These are phyloP conservation scores for Suillus occidentalis DNA, from an alignment of 768 basidiomycete species.

Conservation along the genomic window DNA sequence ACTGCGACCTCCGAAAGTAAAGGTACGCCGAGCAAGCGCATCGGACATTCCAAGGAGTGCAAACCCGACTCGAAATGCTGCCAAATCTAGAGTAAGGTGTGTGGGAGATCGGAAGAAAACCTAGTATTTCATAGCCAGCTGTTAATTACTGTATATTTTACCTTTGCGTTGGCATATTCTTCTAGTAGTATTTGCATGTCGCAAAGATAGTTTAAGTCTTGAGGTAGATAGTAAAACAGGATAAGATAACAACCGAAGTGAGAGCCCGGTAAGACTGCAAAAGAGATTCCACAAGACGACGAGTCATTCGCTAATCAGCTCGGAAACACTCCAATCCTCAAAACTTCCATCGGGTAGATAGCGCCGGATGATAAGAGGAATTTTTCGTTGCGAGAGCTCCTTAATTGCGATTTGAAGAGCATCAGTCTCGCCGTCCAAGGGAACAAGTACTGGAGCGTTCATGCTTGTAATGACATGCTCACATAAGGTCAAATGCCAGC, in stretches of 20 bases:
- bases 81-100: conserved; percentile 15
- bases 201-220: neutral
- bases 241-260: neutral
- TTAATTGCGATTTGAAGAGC: conserved; percentile 98
- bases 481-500: conserved; percentile 4
- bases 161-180: neutral
- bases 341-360: conserved; percentile 96
- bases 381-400: conserved; percentile 98
- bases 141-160: conserved; percentile 16
- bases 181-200: neutral
- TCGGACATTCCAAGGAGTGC: conserved; percentile 16
- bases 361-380: conserved; percentile 93
- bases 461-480: conserved; percentile 56
- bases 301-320: conserved; percentile 76
- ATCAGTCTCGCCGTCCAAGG: conserved; percentile 97
- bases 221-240: neutral
- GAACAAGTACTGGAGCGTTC: conserved; percentile 99
- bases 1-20: conserved; percentile 10
- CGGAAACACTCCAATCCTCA: conserved; percentile 93
- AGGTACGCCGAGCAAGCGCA: conserved; percentile 15
- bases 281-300: conserved; percentile 3
- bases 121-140: conserved; percentile 9
- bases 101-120: conserved; percentile 24
- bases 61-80: conserved; percentile 12
- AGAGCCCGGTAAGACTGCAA: conserved; percentile 4